These are phyloP conservation scores for Moricandia moricandioides DNA, from an alignment of 345 rosid species.

Conservation along the genomic window DNA sequence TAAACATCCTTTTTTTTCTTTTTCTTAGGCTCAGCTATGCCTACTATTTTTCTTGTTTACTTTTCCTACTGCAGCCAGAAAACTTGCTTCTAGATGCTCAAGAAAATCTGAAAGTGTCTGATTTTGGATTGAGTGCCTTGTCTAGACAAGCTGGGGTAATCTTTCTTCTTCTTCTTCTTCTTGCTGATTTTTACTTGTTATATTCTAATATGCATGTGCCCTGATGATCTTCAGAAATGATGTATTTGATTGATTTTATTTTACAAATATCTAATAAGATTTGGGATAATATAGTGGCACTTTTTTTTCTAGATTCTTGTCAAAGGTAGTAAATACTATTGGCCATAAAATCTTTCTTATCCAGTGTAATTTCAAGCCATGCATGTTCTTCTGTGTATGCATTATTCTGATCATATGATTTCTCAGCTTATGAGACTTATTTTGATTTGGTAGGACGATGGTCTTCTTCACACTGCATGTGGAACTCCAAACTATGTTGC, in stretches of 20 bases:
- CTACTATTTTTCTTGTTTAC: not conserved
- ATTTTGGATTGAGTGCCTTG: conserved; percentile 96
- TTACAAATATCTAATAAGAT: conserved; percentile 3
- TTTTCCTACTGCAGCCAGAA: conserved; percentile 68
- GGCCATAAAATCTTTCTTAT: not conserved
- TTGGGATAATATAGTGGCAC: not conserved
- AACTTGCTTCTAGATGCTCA: conserved; percentile 84
- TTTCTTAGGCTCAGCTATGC: no score
- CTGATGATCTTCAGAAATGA: not conserved
- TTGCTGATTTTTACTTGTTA: not conserved
- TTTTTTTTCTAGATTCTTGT: conserved; percentile 41
- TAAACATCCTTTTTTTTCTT: not conserved
- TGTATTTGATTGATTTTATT: not conserved
- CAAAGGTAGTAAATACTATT: conserved; percentile 51
- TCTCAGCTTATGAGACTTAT: not conserved
- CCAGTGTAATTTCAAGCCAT: not conserved
- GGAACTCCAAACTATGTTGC: conserved; percentile 99
- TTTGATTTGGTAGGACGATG: conserved; percentile 67
- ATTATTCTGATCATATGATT: not conserved
- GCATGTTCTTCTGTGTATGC: not conserved
- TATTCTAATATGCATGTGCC: conserved; percentile 1
- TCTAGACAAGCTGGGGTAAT: conserved; percentile 95
- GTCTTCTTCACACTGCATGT: conserved; percentile 97
- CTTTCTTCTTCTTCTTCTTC: no score
- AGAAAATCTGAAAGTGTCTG: conserved; percentile 89